A percentile compares a stretch with the other conserved stretches of the same genome.
Conservation (phyloP, 441 rosid species). For the Gossypium gossypioides region DNA sequence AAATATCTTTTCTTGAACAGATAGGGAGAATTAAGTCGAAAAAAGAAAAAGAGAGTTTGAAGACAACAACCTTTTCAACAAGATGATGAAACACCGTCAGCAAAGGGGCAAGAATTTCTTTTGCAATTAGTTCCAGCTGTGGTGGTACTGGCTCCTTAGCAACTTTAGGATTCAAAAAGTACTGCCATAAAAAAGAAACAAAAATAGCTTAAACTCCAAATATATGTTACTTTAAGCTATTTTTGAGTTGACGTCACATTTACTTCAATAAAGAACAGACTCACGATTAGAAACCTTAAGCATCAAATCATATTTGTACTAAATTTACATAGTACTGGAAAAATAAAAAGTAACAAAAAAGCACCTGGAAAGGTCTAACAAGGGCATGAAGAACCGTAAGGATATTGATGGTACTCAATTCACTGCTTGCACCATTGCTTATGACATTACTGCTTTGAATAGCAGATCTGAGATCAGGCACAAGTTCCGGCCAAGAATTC, state of each 20-base stretch:
- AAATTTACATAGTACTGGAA: background rate
- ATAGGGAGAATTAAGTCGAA: conserved; percentile 8
- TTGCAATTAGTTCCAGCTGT: conserved; percentile 56
- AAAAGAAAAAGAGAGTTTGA: background rate
- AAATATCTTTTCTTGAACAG: background rate
- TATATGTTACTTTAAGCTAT: background rate
- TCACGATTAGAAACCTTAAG: background rate
- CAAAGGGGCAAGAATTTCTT: conserved; percentile 61
- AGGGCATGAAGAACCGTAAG: conserved; percentile 52
- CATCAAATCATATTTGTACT: background rate
- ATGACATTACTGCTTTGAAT: conserved; percentile 51
- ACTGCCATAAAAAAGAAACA: conserved; percentile 33
- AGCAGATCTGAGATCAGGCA: conserved; percentile 50
- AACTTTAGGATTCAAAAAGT: conserved; percentile 73
- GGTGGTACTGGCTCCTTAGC: conserved; percentile 72
- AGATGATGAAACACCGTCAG: conserved; percentile 44
- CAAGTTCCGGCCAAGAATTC: conserved; percentile 71
- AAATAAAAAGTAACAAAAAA: conserved; percentile 4
- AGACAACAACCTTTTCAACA: conserved; percentile 46
- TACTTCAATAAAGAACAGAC: background rate
- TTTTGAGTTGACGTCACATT: background rate
- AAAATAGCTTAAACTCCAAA: background rate
- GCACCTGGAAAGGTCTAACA: conserved; percentile 77
- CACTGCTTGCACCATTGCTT: conserved; percentile 23
- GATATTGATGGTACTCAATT: conserved; percentile 52